Evolutionary conservation across 140 eudicot species (phyloP), one percentile per base, ranked within the genome.

Genomic region (Anethum foeniculum): DNA sequence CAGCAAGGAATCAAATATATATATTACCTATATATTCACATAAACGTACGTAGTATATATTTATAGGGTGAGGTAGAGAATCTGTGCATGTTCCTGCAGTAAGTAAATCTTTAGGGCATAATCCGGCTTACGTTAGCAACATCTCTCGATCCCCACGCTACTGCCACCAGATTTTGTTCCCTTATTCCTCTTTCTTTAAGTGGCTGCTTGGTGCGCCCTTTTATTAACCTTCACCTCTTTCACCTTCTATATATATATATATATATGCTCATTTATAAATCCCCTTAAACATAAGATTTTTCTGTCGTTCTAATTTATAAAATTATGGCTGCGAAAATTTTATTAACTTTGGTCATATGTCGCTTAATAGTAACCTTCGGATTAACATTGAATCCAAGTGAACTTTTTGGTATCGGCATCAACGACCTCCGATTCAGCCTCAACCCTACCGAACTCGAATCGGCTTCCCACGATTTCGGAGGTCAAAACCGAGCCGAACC

Each of bases 401-500:
- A 94, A 77, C 86, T 87, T 32, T 82, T 85, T 58, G 85, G 69
- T 14, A 83, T 86, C 23, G 89, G 71, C 30, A 87, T 78, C 28
- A 34, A 86, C 23, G 80, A 85, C 52, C 90, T 87, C 6, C 85
- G 76, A 14, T 77, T 86, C 46, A 87, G 83, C 88, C 77, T 82
- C 43, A 90, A 89, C 76, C 89, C 85, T 0, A 11, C 64, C 60
- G 88, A 88, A 43, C 27, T 90, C n/a, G 85, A 75, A 4, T 46
- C 89, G 3, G 98, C 90, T 2, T 89, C 97, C 0, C 38, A n/a
- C 7, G 98, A 94, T 82, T 94, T 94, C 72, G 98, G 98, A 23
- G 88, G 83, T 34, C 43, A 88, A 77, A 58, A 75, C 6, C 75
- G 56, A 36, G 68, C 88, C 38, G 83, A 86, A 68, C 97, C 98